Percentiles rank a stretch among this genome's conserved stretches.
Conservation (phyloP, 805 yeast species). For the Candida andamanensis region DNA sequence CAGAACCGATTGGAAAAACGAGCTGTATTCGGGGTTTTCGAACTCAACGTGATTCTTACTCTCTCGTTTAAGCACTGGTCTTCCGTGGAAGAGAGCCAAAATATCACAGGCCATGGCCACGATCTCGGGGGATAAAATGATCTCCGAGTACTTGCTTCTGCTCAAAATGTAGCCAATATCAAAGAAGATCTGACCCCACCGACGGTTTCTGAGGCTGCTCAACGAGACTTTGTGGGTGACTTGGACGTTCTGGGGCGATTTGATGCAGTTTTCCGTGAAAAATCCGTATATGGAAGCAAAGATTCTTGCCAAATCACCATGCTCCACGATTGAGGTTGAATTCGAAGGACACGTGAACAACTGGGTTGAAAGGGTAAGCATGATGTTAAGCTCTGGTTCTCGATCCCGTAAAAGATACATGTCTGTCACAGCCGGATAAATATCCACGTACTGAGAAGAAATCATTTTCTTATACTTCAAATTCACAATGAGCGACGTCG, state of each 20-base stretch:
- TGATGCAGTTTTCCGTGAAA: constrained; percentile 49
- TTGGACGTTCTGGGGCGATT: constrained; percentile 39
- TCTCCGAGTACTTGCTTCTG: constrained; percentile 53
- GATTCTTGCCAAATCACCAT: constrained; percentile 60
- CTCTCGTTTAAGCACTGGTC: constrained; percentile 71
- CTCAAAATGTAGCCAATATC: constrained; percentile 76
- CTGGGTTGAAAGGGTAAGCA: constrained; percentile 75
- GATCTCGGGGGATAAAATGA: constrained; percentile 42
- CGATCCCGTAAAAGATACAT: constrained; percentile 70
- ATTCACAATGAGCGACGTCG: constrained; percentile 60
- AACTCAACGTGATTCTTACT: constrained; percentile 81
- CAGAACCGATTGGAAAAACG: constrained; percentile 63
- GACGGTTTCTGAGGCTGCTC: constrained; percentile 55
- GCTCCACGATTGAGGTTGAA: constrained; percentile 55
- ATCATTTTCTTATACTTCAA: constrained; percentile 50
- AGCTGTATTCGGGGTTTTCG: constrained; percentile 79
- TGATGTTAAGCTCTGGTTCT: constrained; percentile 79
- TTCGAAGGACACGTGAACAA: constrained; percentile 85
- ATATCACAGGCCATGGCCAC: constrained; percentile 61
- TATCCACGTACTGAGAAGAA: constrained; percentile 75
- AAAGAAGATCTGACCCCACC: constrained; percentile 73
- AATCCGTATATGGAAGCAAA: constrained; percentile 60
- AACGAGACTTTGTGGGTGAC: constrained; percentile 34
- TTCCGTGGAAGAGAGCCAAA: constrained; percentile 67
- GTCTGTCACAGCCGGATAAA: constrained; percentile 72